Conservation (phyloP, 2,329 filamentous ascomycete species). For the Gaeumannomyces tritici region DNA sequence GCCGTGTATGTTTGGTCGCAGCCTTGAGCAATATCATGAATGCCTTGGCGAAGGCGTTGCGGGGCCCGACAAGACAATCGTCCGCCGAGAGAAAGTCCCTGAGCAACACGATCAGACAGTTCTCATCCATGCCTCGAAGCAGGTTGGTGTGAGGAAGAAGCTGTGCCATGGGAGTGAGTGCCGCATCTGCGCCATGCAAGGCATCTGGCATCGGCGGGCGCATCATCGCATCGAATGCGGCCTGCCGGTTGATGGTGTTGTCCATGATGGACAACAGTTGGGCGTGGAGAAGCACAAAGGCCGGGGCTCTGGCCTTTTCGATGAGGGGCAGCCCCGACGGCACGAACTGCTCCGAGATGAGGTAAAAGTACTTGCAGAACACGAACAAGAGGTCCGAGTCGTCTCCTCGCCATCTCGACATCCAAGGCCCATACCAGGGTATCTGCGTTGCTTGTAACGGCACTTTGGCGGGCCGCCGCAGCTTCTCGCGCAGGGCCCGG, state of each 20-base stretch:
- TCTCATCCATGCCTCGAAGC: conserved; percentile 77
- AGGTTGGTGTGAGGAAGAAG: conserved; percentile 52
- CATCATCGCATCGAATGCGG: conserved; percentile 35
- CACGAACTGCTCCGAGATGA: conserved; percentile 66
- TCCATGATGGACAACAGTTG: conserved; percentile 74
- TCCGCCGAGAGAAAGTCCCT: conserved; percentile 63
- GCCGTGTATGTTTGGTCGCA: conserved; percentile 63
- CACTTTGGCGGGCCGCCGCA: conserved; percentile 52
- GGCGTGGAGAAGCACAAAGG: conserved; percentile 70
- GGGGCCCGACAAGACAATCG: conserved; percentile 30
- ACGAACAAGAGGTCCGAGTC: conserved; percentile 89
- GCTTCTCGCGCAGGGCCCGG: conserved; percentile 36
- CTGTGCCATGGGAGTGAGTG: conserved; percentile 52
- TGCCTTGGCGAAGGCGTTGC: conserved; percentile 65
- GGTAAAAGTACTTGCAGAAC: conserved; percentile 80
- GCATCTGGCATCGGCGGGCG: conserved; percentile 32
- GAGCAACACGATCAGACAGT: conserved; percentile 71
- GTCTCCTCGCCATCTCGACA: conserved; percentile 73
- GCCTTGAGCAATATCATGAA: conserved; percentile 67
- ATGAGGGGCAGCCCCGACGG: conserved; percentile 41
- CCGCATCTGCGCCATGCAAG: conserved; percentile 51
- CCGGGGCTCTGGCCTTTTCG: conserved; percentile 59
- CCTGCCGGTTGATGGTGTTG: conserved; percentile 72
- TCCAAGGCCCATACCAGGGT: conserved; percentile 74
- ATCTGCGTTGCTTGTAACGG: conserved; percentile 51